Evolutionary conservation across 2,329 filamentous ascomycete species (phyloP), one percentile per base, ranked within the genome.

Genomic region (Venturia aucupariae): DNA sequence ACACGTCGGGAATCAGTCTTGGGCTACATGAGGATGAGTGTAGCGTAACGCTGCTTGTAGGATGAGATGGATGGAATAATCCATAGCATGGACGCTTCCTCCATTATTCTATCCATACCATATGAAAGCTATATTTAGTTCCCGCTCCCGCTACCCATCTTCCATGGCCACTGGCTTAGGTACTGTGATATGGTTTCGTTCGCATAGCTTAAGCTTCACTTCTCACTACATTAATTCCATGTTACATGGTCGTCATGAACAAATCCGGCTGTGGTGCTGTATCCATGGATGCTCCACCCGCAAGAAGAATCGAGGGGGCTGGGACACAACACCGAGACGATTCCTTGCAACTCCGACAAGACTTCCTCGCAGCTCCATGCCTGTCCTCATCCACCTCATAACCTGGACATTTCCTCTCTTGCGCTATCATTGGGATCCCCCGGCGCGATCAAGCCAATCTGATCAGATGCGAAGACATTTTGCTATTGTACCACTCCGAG

Each of bases 241-340:
- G n/a, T n/a, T n/a, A n/a, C n/a, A n/a, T n/a, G n/a, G 13, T 57
- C 27, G 51, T 32, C 51, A 57, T 35, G 27, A n/a, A n/a, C n/a
- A 6, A 17, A 46, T 22, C 42, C 19, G 42, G 19, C 42, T n/a
- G n/a, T 46, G 42, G 17, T 46, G 42, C 22, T 22, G 51, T 10
- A n/a, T n/a, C n/a, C n/a, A n/a, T n/a, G n/a, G n/a, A n/a, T n/a
- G 30, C 51, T 57, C 17, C 15, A 19, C 30, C 27, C 7, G n/a
- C 15, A 38, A 24, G 27, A 60, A 24, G 41, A 61, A 62, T 46
- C 1, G 60, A 57, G 32, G 48, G 61, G 41, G 61, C 46, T 48
- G 41, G 46, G 27, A 11, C n/a, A n/a, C n/a, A n/a, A 57, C 35
- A 4, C n/a, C 35, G 15, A 61, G 15, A n/a, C n/a, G n/a, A 32